Conservation (phyloP, 257 asterid species). For the Nicotiana noctiflora region DNA sequence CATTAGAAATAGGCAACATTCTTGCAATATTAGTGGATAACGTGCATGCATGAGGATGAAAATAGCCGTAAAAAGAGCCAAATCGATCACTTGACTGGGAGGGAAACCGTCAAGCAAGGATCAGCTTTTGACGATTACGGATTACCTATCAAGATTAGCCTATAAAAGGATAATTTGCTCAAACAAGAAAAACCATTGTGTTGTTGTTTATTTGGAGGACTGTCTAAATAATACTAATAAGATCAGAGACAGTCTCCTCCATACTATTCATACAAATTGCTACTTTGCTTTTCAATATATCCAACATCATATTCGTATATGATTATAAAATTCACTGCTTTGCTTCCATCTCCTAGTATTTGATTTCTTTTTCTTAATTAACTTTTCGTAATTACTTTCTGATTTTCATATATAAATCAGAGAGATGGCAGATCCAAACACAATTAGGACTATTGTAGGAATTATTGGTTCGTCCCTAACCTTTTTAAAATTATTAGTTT, state of each 20-base stretch:
- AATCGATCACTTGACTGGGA: no score
- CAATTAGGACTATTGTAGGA: constrained; percentile 37
- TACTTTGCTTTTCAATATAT: no score
- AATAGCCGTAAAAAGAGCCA: no score
- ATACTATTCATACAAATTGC: background rate
- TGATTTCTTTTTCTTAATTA: background rate
- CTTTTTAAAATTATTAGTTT: background rate
- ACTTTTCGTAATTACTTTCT: background rate
- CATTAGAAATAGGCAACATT: no score
- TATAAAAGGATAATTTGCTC: background rate
- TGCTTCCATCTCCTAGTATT: background rate
- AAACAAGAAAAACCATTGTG: background rate
- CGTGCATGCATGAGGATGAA: no score
- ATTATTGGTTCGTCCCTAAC: constrained; percentile 35
- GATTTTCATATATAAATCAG: background rate
- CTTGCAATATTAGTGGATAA: no score
- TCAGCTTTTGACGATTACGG: no score
- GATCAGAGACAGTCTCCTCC: background rate
- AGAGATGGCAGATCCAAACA: constrained; percentile 20
- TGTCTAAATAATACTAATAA: background rate
- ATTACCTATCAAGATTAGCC: background rate
- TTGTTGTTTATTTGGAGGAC: background rate
- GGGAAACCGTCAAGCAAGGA: no score
- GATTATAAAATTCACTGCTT: background rate
- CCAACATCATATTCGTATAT: background rate